Conservation (phyloP, 495 filamentous ascomycete species). For the Amorphotheca resinae region DNA sequence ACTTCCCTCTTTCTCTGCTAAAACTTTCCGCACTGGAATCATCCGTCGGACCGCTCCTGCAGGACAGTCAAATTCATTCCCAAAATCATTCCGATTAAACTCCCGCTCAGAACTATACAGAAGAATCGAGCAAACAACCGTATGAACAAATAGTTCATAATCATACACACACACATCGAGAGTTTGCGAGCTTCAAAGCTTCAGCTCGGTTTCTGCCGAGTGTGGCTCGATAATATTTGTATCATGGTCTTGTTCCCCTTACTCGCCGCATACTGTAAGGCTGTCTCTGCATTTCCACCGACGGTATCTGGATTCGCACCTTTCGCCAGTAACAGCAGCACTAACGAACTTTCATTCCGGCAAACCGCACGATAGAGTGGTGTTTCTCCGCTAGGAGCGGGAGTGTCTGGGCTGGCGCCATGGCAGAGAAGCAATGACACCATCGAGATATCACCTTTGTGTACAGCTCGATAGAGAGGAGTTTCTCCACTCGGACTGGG, state of each 20-base stretch:
- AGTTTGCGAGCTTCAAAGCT: too few species aligned
- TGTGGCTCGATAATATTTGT: background rate
- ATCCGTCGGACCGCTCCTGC: too few species aligned
- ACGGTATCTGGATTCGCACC: constrained; percentile 1
- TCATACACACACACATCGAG: too few species aligned
- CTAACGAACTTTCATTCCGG: background rate
- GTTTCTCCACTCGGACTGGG: background rate
- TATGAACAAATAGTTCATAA: too few species aligned
- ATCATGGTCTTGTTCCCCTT: background rate
- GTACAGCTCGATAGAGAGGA: constrained; percentile 2
- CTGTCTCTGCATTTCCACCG: background rate
- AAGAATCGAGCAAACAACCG: too few species aligned
- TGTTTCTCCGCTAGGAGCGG: background rate
- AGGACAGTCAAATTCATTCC: too few species aligned
- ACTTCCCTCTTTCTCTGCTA: too few species aligned
- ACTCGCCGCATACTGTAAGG: constrained; percentile 4
- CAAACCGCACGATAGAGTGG: constrained; percentile 1
- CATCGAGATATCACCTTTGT: background rate
- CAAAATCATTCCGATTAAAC: too few species aligned
- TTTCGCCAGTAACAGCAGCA: background rate
- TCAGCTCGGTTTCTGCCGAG: background rate
- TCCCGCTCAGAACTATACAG: too few species aligned
- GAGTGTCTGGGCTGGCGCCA: constrained; percentile 1
- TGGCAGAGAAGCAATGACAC: constrained; percentile 1
- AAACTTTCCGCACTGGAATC: too few species aligned